A percentile compares a stretch with the other conserved stretches of the same genome.
Conservation (phyloP, 768 basidiomycete genomes). For the Russula olivacea region DNA sequence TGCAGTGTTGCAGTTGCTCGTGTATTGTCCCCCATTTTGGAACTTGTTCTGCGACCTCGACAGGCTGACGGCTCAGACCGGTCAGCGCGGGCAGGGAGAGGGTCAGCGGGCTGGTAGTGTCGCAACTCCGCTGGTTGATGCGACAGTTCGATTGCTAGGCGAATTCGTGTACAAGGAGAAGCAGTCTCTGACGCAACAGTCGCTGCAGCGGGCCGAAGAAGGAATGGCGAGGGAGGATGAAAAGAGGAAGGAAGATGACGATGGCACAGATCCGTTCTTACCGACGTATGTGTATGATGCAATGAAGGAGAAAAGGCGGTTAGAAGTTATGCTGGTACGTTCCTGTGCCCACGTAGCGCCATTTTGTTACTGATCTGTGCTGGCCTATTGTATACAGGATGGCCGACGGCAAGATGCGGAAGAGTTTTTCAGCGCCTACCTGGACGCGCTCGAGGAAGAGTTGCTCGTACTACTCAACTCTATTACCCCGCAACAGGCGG, state of each 20-base stretch:
- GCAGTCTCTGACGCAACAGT: too few species aligned
- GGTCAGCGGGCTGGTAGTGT: conserved; percentile 26
- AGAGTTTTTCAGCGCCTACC: conserved; percentile 93
- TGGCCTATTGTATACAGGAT: conserved; percentile 33
- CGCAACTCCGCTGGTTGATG: conserved; percentile 56
- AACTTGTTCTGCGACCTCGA: conserved; percentile 25
- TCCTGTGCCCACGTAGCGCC: background rate
- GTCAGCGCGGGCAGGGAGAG: too few species aligned
- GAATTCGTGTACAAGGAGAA: conserved; percentile 61
- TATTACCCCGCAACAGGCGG: conserved; percentile 36
- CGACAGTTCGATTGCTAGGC: conserved; percentile 65
- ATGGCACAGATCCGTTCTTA: conserved; percentile 65
- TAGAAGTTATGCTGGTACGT: conserved; percentile 85
- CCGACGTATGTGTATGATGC: conserved; percentile 87
- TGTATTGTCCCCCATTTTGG: conserved; percentile 86
- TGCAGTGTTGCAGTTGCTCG: conserved; percentile 82
- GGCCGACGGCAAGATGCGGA: conserved; percentile 99
- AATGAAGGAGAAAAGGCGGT: conserved; percentile 87
- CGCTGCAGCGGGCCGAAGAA: too few species aligned
- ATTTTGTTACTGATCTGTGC: background rate
- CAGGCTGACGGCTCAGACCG: too few species aligned
- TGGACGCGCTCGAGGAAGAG: conserved; percentile 94
- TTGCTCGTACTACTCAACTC: conserved; percentile 57
- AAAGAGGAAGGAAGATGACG: too few species aligned
- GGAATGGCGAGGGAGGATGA: too few species aligned